phyloP scores from a whole-genome alignment of 495 filamentous ascomycete species.

The Staphylotrichum tortipilum region DNA sequence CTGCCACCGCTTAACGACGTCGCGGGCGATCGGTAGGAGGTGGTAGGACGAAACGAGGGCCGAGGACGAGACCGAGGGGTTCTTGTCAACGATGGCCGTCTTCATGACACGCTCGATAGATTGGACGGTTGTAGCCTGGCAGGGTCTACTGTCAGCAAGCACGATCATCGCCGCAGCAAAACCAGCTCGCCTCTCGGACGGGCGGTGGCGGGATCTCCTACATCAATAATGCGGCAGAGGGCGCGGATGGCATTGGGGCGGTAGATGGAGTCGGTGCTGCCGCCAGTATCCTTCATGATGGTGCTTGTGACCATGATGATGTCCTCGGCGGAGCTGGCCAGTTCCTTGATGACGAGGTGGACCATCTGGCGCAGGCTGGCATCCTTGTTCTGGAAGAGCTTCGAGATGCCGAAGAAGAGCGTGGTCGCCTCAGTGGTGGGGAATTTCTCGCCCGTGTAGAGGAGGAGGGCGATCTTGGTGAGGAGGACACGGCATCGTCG shows the following conservation, averaged over 20 bases:
- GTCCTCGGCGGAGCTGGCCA: conserved; percentile 93
- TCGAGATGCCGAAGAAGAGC: conserved; percentile 98
- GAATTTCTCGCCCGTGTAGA: conserved; percentile 96
- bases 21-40: conserved; percentile 87
- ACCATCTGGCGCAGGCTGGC: conserved; percentile 98
- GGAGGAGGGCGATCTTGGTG: conserved; percentile 92
- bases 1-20: conserved; percentile 96
- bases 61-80: conserved; percentile 92
- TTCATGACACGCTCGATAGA: conserved; percentile 98
- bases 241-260: conserved; percentile 95
- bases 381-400: conserved; percentile 99
- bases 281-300: conserved; percentile 99
- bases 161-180: no score
- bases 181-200: not conserved
- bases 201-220: conserved; percentile 32
- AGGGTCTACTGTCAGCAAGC: conserved; percentile 5
- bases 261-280: conserved; percentile 91
- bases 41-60: conserved; percentile 97
- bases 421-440: conserved; percentile 94
- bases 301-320: conserved; percentile 99
- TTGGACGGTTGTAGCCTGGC: conserved; percentile 90
- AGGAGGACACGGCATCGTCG: conserved; percentile 91
- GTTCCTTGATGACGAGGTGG: conserved; percentile 93
- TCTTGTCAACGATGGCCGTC: conserved; percentile 98
- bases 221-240: conserved; percentile 95